Base-by-base conservation (phyloP, 1,284 basidiomycete species). In the Ceratobasidium sp. region DNA sequence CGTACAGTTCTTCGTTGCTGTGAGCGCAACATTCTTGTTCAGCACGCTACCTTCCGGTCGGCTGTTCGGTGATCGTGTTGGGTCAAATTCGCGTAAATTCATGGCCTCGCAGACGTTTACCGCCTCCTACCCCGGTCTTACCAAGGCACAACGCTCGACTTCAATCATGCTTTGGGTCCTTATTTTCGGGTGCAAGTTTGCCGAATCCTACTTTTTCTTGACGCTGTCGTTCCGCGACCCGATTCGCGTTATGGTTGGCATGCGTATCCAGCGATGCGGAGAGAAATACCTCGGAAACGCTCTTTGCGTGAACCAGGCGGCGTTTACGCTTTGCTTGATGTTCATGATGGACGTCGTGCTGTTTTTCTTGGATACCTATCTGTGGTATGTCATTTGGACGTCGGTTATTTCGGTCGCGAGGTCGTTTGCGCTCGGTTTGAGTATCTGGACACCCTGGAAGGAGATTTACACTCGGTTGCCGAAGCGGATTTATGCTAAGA, bases 351-450 rank as follows among this genome's bases (percentile, higher is more conserved):
- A 98, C 80, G 83, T 98, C 47, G 89, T 92, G 64, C 87, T 98
- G 66, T 98, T 95, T 88, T 98, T 98, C 88, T 85, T 98, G 81
- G 95, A 98, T 83, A 98, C 96, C 6, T 98, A 97, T 90, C 83
- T 98, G 49, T 98, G 96, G 96, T 97, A 93, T 81, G 92, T 93
- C 81, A 98, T 98, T 79, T 98, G 96, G 96, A 96, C 96, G 82
- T 96, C 95, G 9, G 92, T 97, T 72, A 93, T 94, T 84, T 93
- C 91, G 79, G 94, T 98, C 77, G 93, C 87, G 11, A 87, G 96
- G 59, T 93, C 91, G n/a, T 98, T 98, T 82, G 85, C 87, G 38
- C 86, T 98, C 72, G 96, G 96, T 35, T 85, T 98, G 76, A 95
- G 92, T 52, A 97, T 98, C 77, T 98, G 96, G 96, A 98, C 96